phyloP scores from a whole-genome alignment of 495 filamentous ascomycete species.

The Amphirosellinia nigrospora region DNA sequence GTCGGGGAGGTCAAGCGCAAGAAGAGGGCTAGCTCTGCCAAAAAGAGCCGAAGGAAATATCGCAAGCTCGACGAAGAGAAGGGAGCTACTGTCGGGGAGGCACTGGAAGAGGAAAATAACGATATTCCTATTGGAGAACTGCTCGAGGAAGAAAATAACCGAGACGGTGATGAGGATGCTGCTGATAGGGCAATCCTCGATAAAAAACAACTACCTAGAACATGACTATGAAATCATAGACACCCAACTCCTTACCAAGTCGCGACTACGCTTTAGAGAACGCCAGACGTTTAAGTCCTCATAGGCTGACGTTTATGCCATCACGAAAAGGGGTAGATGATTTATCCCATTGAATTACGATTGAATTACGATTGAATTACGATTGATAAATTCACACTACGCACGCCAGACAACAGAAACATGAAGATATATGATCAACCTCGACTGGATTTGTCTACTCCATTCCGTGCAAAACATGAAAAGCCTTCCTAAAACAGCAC shows the following conservation, averaged over 20 bases:
- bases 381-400: conserved; percentile 31
- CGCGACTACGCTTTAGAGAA: not conserved
- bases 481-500: conserved; percentile 50
- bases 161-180: conserved; percentile 17
- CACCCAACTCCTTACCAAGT: not conserved
- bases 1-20: conserved; percentile 52
- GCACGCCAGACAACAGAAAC: conserved; percentile 40
- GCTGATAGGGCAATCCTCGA: not conserved
- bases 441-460: conserved; percentile 54
- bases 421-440: conserved; percentile 55
- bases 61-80: conserved; percentile 52
- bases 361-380: conserved; percentile 25
- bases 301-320: not conserved
- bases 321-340: not conserved
- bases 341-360: conserved; percentile 21
- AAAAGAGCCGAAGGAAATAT: conserved; percentile 58
- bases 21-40: conserved; percentile 54
- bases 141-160: conserved; percentile 22
- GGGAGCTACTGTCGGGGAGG: conserved; percentile 17
- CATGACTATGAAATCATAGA: not conserved
- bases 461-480: conserved; percentile 44
- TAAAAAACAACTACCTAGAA: conserved; percentile 16
- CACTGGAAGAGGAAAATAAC: conserved; percentile 21
- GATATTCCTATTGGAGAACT: conserved; percentile 16
- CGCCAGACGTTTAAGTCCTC: not conserved